These are phyloP conservation scores for Cnidoscolus chayamansa DNA, from an alignment of 441 rosid genomes.

Conservation along the genomic window DNA sequence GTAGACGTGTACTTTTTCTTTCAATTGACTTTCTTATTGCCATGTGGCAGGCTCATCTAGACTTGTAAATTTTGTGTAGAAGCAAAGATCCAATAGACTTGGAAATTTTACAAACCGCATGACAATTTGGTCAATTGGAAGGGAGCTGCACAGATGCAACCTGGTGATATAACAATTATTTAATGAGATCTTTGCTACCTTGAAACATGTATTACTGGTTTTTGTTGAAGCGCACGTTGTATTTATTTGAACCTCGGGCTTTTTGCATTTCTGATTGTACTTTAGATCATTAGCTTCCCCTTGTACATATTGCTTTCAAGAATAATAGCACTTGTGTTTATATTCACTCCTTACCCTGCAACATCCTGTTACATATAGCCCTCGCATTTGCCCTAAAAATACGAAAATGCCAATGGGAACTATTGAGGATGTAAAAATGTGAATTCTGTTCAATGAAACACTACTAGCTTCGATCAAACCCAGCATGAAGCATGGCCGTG, in stretches of 20 bases:
- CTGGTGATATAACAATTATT: constrained; percentile 16
- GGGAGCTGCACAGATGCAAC: constrained; percentile 33
- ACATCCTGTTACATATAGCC: too few species aligned
- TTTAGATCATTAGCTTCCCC: neutral
- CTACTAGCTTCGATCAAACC: too few species aligned
- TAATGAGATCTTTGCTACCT: constrained; percentile 2
- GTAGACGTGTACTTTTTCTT: neutral
- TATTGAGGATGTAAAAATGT: too few species aligned
- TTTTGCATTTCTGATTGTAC: neutral
- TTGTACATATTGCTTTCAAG: constrained; percentile 10
- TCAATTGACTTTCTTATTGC: neutral
- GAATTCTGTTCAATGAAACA: too few species aligned
- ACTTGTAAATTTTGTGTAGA: constrained; percentile 33
- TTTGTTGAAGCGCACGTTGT: constrained; percentile 4
- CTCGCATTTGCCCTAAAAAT: too few species aligned
- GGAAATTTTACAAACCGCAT: constrained; percentile 4
- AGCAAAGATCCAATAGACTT: constrained; percentile 4
- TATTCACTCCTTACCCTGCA: neutral
- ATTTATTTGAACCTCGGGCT: neutral
- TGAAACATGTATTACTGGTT: neutral
- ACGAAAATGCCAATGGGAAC: too few species aligned
- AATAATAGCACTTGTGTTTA: neutral
- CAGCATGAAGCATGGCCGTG: too few species aligned
- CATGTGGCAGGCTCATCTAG: constrained; percentile 31
- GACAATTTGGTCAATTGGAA: constrained; percentile 17